Conservation (phyloP, 179 eudicot species). For the Spinacia oleracea region DNA sequence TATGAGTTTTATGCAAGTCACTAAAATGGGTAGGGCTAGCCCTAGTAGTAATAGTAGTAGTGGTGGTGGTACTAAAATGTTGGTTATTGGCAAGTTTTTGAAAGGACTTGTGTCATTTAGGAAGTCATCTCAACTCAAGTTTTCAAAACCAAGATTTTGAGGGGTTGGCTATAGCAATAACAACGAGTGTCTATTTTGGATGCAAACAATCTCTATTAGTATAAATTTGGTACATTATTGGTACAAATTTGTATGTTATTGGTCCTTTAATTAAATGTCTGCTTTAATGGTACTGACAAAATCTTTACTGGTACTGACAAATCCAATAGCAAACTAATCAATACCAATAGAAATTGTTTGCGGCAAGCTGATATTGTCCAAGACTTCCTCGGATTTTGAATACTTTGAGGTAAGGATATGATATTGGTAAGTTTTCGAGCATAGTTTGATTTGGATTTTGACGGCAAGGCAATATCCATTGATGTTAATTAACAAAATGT, state of each 20-base stretch:
- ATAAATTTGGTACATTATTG: no score
- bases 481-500: neutral
- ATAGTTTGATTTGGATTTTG: neutral
- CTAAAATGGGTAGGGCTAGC: conserved; percentile 16
- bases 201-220: no score
- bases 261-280: no score
- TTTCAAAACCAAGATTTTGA: conserved; percentile 23
- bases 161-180: no score
- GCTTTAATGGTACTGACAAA: no score
- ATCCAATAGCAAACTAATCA: no score
- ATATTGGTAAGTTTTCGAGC: neutral
- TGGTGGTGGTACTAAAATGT: conserved; percentile 14
- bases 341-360: no score
- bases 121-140: conserved; percentile 26
- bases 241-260: no score
- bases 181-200: no score
- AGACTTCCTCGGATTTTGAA: no score
- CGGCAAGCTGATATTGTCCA: no score
- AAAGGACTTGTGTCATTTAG: conserved; percentile 32
- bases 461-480: neutral
- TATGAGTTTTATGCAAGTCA: conserved; percentile 19
- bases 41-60: neutral
- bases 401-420: neutral
- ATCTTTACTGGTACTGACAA: no score
- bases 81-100: conserved; percentile 26